Evolutionary conservation across 257 asterid genomes (phyloP).

Genomic region (Gentiana straminea): DNA sequence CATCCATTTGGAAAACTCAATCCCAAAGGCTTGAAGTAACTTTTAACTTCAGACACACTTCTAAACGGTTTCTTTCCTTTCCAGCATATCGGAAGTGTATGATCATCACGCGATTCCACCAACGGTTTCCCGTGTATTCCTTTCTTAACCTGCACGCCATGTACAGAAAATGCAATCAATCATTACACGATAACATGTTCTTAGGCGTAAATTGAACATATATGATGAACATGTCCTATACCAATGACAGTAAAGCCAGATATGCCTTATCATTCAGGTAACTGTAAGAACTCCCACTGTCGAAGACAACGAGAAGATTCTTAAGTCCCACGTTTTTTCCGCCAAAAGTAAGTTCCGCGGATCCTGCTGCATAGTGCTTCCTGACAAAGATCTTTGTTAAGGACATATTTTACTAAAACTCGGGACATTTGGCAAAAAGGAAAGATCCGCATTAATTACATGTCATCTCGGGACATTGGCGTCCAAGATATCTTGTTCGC

Average conservation of each 20-base stretch:
- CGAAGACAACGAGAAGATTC: constrained; percentile 69
- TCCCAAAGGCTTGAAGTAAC: constrained; percentile 74
- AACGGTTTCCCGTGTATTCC: constrained; percentile 57
- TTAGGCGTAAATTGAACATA: neutral
- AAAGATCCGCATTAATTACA: constrained; percentile 40
- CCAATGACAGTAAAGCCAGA: constrained; percentile 50
- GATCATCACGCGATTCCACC: constrained; percentile 61
- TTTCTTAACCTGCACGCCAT: constrained; percentile 38
- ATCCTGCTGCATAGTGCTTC: constrained; percentile 76
- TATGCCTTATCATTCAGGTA: constrained; percentile 69
- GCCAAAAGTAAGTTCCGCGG: constrained; percentile 64
- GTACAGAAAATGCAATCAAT: too few relatives aligned
- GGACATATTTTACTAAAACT: neutral
- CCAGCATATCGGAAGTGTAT: constrained; percentile 87
- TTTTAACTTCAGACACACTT: constrained; percentile 50
- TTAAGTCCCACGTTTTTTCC: constrained; percentile 65
- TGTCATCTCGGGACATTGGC: constrained; percentile 61
- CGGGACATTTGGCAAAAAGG: neutral
- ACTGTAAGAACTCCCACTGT: constrained; percentile 94
- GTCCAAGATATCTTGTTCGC: constrained; percentile 71
- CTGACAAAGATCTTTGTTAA: constrained; percentile 20
- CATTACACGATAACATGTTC: too few relatives aligned
- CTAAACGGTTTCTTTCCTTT: constrained; percentile 71
- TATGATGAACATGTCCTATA: constrained; percentile 9
- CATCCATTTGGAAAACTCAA: constrained; percentile 60